A percentile compares a stretch with the other conserved stretches of the same genome.
Conservation (phyloP, 345 rosid genomes). For the Arabidopsis thaliana region TAIR10.1 NC_003075.7:16773001-16773500, state of each 20-base stretch:
- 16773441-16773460: not conserved
- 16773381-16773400: constrained; percentile 10
- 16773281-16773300: not conserved
- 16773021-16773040: constrained; percentile 76
- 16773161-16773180: constrained; percentile 52
- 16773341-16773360: constrained; percentile 51
- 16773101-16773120: constrained; percentile 26
- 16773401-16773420: no score
- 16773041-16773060: constrained; percentile 80
- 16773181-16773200: constrained; percentile 44
- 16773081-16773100: constrained; percentile 44
- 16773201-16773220: constrained; percentile 18
- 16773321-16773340: constrained; percentile 42
- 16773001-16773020: constrained; percentile 95
- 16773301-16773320: constrained; percentile 28
- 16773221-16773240: constrained; percentile 49
- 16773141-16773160: constrained; percentile 35
- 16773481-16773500: not conserved
- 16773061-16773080: constrained; percentile 60
- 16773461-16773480: not conserved
- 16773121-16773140: constrained; percentile 32
- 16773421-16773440: no score
- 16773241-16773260: constrained; percentile 66
- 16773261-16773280: constrained; percentile 52
- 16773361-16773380: constrained; percentile 32